Percentiles rank a stretch among this genome's conserved stretches.
phyloP scores from a whole-genome alignment of 495 filamentous ascomycete genomes.

The Bathelium albidoporum region DNA sequence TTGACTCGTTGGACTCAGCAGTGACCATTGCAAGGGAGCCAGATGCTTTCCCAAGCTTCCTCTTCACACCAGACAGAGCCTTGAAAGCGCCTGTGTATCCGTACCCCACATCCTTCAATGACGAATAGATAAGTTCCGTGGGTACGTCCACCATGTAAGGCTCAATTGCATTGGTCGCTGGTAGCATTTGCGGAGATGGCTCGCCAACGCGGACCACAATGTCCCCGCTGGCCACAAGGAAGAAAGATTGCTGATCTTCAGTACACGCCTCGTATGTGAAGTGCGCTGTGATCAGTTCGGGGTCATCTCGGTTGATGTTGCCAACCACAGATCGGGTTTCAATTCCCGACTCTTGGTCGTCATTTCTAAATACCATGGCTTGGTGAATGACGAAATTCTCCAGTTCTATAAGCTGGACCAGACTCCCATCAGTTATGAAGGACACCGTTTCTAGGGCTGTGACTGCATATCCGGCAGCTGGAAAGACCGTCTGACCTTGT shows the following conservation, averaged over 20 bases:
- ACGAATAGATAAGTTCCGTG: neutral
- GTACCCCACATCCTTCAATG: neutral
- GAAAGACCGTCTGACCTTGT: slow-evolving; percentile 32
- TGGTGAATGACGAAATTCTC: neutral
- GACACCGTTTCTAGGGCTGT: slow-evolving; percentile 40
- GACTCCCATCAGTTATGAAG: too few species aligned
- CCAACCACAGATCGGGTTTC: neutral
- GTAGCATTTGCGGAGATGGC: neutral
- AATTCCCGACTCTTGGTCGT: neutral
- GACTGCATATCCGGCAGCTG: slow-evolving; percentile 33
- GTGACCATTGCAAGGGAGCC: neutral
- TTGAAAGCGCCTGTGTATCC: neutral
- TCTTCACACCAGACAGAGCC: neutral
- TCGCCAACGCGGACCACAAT: neutral
- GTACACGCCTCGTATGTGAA: neutral
- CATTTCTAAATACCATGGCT: neutral
- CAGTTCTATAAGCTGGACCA: slow-evolving; percentile 15
- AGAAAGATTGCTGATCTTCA: neutral
- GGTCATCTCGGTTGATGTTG: neutral
- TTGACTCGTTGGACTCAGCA: neutral
- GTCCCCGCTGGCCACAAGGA: neutral
- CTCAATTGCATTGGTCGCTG: neutral
- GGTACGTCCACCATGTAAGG: neutral
- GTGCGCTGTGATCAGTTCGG: neutral
- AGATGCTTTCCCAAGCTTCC: neutral